phyloP scores from a whole-genome alignment of 2,329 filamentous ascomycete genomes.

The Pezicula carpinea region DNA sequence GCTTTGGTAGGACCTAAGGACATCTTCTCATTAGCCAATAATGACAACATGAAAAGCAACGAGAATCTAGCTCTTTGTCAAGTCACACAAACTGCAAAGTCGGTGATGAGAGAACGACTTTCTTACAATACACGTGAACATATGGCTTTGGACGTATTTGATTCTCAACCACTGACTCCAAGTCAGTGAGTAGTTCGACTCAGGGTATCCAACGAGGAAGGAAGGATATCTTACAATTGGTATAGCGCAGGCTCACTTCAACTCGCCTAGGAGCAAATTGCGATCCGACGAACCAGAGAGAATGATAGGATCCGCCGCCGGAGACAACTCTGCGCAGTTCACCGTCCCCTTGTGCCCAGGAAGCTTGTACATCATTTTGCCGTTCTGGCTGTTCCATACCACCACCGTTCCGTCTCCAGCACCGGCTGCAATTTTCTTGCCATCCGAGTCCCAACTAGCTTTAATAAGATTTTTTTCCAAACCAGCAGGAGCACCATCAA shows the following conservation, averaged over 20 bases:
- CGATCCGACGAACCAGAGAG: constrained; percentile 88
- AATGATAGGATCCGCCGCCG: constrained; percentile 78
- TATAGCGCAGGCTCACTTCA: constrained; percentile 48
- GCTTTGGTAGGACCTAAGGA: too few species aligned
- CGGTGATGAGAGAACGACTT: too few species aligned
- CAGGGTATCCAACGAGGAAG: too few species aligned
- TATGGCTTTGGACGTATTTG: too few species aligned
- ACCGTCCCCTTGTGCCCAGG: constrained; percentile 94
- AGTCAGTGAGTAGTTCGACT: too few species aligned
- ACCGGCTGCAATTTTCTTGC: constrained; percentile 82
- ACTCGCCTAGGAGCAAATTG: constrained; percentile 76
- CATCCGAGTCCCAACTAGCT: constrained; percentile 83
- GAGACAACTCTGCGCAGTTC: constrained; percentile 89
- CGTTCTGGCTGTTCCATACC: constrained; percentile 84
- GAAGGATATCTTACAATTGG: not conserved
- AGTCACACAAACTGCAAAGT: too few species aligned
- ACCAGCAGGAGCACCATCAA: constrained; percentile 84
- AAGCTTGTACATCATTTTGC: constrained; percentile 89
- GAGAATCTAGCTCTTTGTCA: too few species aligned
- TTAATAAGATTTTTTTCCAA: constrained; percentile 88
- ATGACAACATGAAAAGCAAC: too few species aligned
- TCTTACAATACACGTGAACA: too few species aligned
- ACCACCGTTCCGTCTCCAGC: constrained; percentile 88
- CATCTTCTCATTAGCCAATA: too few species aligned
- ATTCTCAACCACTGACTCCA: too few species aligned